Evolutionary conservation across 768 basidiomycete species (phyloP).

Genomic region (Trametes elegans): DNA sequence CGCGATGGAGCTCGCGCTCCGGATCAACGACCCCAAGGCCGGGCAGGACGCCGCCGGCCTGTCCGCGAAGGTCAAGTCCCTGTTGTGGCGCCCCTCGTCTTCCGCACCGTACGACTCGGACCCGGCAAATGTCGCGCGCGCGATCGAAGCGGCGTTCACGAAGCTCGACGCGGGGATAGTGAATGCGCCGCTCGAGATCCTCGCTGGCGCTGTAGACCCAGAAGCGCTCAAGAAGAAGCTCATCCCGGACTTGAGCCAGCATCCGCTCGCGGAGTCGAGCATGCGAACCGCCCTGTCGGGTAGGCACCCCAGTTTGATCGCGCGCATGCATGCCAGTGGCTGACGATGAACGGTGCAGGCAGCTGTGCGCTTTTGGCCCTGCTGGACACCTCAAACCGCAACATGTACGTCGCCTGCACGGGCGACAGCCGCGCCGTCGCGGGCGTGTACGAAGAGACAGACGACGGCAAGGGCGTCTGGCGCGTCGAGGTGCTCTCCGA

Average conservation of each 20-base stretch:
- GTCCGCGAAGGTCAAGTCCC: conserved; percentile 39
- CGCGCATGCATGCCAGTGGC: not conserved
- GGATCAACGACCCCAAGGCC: conserved; percentile 40
- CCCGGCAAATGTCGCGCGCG: conserved; percentile 54
- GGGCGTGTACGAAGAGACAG: conserved; percentile 78
- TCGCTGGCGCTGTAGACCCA: conserved; percentile 56
- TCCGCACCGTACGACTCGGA: conserved; percentile 40
- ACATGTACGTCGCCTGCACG: conserved; percentile 87
- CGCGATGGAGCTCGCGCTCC: conserved; percentile 64
- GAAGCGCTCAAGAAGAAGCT: conserved; percentile 45
- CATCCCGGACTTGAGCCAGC: conserved; percentile 65
- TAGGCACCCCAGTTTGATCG: conserved; percentile 22
- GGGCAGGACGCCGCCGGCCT: conserved; percentile 27
- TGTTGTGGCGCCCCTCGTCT: conserved; percentile 33
- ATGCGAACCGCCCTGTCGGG: conserved; percentile 85
- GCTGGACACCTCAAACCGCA: conserved; percentile 78
- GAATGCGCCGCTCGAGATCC: conserved; percentile 70
- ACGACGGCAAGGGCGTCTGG: conserved; percentile 74
- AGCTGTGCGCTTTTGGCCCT: conserved; percentile 90
- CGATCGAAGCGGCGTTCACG: conserved; percentile 75
- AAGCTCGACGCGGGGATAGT: conserved; percentile 85
- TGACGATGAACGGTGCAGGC: conserved; percentile 49
- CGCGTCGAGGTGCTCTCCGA: conserved; percentile 91
- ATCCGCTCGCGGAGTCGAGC: conserved; percentile 66
- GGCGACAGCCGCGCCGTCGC: conserved; percentile 97